Evolutionary conservation across 257 asterid species (phyloP), one percentile per base, ranked within the genome.

Genomic region (Solanum bulbocastanum): DNA sequence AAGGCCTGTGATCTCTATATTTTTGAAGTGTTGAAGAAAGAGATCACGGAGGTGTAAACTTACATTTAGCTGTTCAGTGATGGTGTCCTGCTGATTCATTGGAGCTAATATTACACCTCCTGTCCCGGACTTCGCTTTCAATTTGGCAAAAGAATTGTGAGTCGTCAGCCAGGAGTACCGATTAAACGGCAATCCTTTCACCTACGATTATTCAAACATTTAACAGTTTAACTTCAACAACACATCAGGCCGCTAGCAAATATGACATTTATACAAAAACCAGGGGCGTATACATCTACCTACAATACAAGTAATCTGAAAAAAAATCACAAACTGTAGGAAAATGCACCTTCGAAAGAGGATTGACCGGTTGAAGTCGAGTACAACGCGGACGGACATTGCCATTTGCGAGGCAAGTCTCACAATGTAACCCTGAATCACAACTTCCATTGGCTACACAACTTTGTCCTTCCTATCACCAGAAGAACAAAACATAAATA

Each of bases 81-180:
- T 83, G 90, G 98, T 91, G 93, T 97, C 99, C 91, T 97, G 99
- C 90, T 96, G 98, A 89, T 96, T 97, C 87, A 88, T 87, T 8
- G 98, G 96, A 58, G 98, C 86, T 84, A 97, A 72, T 85, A 95
- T 91, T 27, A 92, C 88, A 86, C 93, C 86, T 36, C 98, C 97
- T 0, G 97, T 94, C 37, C 95, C 91, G n/a, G 98, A 97, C 85
- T 65, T 93, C 56, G 88, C 93, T 72, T 97, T 97, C 89, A 93
- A 49, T 93, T 89, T 94, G 25, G 98, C 98, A 42, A 93, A 95
- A 37, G 99, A 88, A 79, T 95, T 96, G 93, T 95, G 99, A 39
- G 98, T 93, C 5, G 98, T 97, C 85, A 97, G 89, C 98, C 99
- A 97, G 14, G 98, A 84, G 88, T 97, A 97, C 49, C 98, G 92